Conservation (phyloP, 2,329 filamentous ascomycete species). For the Ophiocordyceps sinensis region DNA sequence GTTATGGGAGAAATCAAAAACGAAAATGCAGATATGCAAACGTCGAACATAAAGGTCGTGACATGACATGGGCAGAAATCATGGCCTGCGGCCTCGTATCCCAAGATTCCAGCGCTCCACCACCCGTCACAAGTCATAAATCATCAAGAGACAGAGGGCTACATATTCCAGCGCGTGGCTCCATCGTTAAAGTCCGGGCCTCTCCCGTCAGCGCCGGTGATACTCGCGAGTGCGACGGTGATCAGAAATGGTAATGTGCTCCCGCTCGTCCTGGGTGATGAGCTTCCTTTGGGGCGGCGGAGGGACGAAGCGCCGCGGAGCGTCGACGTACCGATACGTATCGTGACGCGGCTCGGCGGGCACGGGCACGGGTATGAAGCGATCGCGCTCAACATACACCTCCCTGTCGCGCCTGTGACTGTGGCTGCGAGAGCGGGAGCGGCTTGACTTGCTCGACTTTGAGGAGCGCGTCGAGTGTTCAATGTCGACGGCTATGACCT, state of each 20-base stretch:
- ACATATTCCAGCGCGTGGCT: neutral
- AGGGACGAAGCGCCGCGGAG: slow-evolving; percentile 21
- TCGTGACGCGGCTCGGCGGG: slow-evolving; percentile 26
- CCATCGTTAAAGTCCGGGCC: neutral
- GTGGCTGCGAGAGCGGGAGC: slow-evolving; percentile 12
- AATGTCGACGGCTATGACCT: slow-evolving; percentile 24
- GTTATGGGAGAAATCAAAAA: slow-evolving; percentile 16
- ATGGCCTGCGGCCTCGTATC: neutral
- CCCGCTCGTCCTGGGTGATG: slow-evolving; percentile 14
- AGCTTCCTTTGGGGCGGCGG: slow-evolving; percentile 14
- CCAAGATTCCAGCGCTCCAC: neutral
- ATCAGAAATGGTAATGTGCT: slow-evolving; percentile 19
- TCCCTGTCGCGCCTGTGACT: slow-evolving; percentile 25
- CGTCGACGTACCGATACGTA: slow-evolving; percentile 39
- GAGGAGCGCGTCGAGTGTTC: slow-evolving; percentile 14
- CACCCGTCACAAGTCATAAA: neutral
- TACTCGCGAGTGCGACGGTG: slow-evolving; percentile 17
- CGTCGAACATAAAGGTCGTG: neutral
- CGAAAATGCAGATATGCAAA: neutral
- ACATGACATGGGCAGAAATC: neutral
- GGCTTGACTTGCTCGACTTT: slow-evolving; percentile 10
- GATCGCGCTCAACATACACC: slow-evolving; percentile 37
- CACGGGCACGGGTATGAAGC: slow-evolving; percentile 27
- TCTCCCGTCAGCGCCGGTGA: slow-evolving; percentile 6
- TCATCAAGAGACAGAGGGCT: neutral